Evolutionary conservation across 179 eudicot genomes (phyloP).

Genomic region (Actinidia polygama): DNA sequence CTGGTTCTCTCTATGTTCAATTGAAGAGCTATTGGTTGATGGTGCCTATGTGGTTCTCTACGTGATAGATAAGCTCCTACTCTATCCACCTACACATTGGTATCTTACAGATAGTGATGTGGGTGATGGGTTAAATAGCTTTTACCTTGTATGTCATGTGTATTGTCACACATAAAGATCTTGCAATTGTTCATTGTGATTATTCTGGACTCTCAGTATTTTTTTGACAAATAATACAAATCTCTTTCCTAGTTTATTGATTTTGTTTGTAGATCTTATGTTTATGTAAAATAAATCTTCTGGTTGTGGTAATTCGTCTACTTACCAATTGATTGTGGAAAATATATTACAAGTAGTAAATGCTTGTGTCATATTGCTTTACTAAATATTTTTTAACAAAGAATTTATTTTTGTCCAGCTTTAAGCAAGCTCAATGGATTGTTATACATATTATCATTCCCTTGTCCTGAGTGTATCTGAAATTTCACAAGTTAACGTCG

Average conservation of each 20-base stretch:
- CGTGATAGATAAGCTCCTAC: constrained; percentile 81
- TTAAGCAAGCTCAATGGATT: not conserved
- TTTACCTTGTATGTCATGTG: constrained; percentile 14
- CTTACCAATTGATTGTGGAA: not conserved
- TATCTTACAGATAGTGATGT: not conserved
- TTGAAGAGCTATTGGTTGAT: constrained; percentile 93
- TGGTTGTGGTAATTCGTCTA: not conserved
- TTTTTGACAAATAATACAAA: not conserved
- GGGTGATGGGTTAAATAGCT: constrained; percentile 15
- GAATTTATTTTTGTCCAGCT: not conserved
- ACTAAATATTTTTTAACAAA: not conserved
- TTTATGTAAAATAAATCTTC: not conserved
- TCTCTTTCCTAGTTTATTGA: not conserved
- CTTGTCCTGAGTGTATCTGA: not conserved
- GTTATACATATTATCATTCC: not conserved
- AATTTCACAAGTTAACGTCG: not conserved
- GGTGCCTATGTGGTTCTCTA: constrained; percentile 89
- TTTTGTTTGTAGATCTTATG: constrained; percentile 2
- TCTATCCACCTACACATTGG: constrained; percentile 33
- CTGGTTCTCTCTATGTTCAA: constrained; percentile 30
- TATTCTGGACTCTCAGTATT: too few species aligned
- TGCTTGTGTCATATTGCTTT: not conserved
- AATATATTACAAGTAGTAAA: not conserved
- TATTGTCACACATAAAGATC: not conserved
- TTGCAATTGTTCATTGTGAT: not conserved